Conservation (phyloP, 352 stramenopile genomes). For the Globisporangium heterothallicum region DNA sequence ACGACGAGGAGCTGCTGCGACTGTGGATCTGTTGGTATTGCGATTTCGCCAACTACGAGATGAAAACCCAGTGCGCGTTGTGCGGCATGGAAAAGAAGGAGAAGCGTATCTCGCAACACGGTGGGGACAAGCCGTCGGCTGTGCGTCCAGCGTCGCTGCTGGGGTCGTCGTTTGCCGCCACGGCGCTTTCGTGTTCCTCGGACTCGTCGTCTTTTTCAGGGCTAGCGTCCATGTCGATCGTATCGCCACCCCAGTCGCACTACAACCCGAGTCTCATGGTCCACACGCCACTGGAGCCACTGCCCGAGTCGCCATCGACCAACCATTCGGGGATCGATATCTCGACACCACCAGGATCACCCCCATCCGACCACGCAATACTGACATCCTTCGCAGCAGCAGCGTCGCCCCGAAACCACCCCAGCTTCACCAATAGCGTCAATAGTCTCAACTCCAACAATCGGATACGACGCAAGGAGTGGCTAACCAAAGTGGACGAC, state of each 20-base stretch:
- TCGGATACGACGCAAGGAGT: slow-evolving; percentile 35
- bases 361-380: not conserved
- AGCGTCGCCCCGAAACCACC: not conserved
- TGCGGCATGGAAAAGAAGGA: slow-evolving; percentile 38
- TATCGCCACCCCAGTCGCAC: slow-evolving; percentile 1
- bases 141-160: slow-evolving; percentile 27
- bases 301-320: slow-evolving; percentile 13
- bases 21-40: slow-evolving; percentile 53
- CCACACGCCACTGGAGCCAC: slow-evolving; percentile 11
- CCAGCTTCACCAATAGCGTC: not conserved
- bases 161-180: not conserved
- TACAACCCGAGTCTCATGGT: slow-evolving; percentile 12
- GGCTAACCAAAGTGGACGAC: slow-evolving; percentile 19
- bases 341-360: slow-evolving; percentile 8
- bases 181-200: too few species aligned
- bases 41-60: slow-evolving; percentile 58
- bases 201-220: not conserved
- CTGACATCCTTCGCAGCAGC: not conserved
- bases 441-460: not conserved
- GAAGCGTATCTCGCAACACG: slow-evolving; percentile 17
- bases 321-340: slow-evolving; percentile 1
- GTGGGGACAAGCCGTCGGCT: slow-evolving; percentile 20
- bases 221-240: not conserved
- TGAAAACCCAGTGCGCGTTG: slow-evolving; percentile 42
- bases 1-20: slow-evolving; percentile 40